Conservation (phyloP, 2,329 filamentous ascomycete species). For the Phialemonium atrogriseum region DNA sequence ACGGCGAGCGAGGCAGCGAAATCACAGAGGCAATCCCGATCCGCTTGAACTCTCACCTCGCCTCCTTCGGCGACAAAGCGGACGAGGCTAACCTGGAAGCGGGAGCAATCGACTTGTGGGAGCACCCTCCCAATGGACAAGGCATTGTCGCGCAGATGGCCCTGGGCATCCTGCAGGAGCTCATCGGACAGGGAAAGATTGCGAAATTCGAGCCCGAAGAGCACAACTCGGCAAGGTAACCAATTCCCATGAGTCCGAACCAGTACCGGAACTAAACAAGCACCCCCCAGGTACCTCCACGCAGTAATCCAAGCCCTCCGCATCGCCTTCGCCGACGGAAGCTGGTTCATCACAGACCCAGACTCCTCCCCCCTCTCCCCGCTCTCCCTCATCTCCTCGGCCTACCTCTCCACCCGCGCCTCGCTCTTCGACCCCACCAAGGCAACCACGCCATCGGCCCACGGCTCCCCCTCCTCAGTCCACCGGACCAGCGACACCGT, state of each 20-base stretch:
- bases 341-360: slow-evolving; percentile 84
- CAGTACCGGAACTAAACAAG: too few species aligned
- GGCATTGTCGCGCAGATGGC: slow-evolving; percentile 92
- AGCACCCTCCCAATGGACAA: slow-evolving; percentile 92
- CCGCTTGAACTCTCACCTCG: too few species aligned
- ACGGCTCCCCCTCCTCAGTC: slow-evolving; percentile 56
- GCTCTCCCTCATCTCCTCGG: slow-evolving; percentile 48
- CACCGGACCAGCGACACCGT: slow-evolving; percentile 77
- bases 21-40: slow-evolving; percentile 22
- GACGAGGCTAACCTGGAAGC: slow-evolving; percentile 13
- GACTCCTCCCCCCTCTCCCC: slow-evolving; percentile 36
- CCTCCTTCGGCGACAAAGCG: too few species aligned
- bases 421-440: slow-evolving; percentile 48
- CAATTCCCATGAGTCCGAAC: not conserved
- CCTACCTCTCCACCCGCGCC: slow-evolving; percentile 65
- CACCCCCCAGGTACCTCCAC: slow-evolving; percentile 51
- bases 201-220: slow-evolving; percentile 57
- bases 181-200: slow-evolving; percentile 69
- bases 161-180: slow-evolving; percentile 76
- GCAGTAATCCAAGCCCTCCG: slow-evolving; percentile 79
- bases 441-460: slow-evolving; percentile 56
- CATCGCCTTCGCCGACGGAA: slow-evolving; percentile 81
- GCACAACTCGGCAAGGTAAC: slow-evolving; percentile 68
- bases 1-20: slow-evolving; percentile 60
- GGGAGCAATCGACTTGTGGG: slow-evolving; percentile 71